These are phyloP conservation scores for Ustilago tritici DNA, from an alignment of 1,284 basidiomycete genomes.

Conservation along the genomic window DNA sequence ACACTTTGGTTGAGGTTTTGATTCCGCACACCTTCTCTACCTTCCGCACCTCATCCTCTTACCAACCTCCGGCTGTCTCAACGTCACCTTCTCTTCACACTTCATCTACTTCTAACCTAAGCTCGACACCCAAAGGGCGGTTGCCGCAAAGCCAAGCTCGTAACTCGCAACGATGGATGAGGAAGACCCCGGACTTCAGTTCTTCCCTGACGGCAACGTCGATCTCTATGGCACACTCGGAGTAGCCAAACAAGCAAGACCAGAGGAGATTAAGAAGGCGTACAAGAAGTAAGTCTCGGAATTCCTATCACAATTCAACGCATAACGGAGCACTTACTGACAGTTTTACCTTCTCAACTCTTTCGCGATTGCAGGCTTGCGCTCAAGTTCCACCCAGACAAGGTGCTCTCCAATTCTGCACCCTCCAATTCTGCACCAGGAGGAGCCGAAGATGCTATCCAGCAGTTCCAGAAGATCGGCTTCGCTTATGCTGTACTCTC, in stretches of 20 bases:
- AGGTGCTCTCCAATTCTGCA: conserved; percentile 51
- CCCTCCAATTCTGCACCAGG: conserved; percentile 30
- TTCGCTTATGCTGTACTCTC: conserved; percentile 69
- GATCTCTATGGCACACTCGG: conserved; percentile 67
- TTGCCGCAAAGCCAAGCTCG: not conserved
- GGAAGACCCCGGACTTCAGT: conserved; percentile 65
- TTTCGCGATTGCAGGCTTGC: conserved; percentile 50
- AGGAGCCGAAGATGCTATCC: conserved; percentile 44
- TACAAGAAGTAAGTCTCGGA: conserved; percentile 58
- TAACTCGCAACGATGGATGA: conserved; percentile 42
- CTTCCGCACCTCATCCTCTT: not conserved
- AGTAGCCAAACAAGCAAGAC: conserved; percentile 47
- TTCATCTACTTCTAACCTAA: not conserved
- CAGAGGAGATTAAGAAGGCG: conserved; percentile 64
- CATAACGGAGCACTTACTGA: not conserved
- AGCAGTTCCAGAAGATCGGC: conserved; percentile 66
- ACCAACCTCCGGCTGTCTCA: not conserved
- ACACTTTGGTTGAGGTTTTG: conserved; percentile 11
- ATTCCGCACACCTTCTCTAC: not conserved
- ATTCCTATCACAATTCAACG: not conserved
- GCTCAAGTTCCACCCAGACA: conserved; percentile 68
- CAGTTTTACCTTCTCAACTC: not conserved
- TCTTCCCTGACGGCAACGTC: conserved; percentile 65
- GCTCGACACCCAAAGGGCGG: not conserved
- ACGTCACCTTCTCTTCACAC: not conserved